Conservation (phyloP, 2,329 filamentous ascomycete genomes). For the Fusarium pseudocircinatum region DNA sequence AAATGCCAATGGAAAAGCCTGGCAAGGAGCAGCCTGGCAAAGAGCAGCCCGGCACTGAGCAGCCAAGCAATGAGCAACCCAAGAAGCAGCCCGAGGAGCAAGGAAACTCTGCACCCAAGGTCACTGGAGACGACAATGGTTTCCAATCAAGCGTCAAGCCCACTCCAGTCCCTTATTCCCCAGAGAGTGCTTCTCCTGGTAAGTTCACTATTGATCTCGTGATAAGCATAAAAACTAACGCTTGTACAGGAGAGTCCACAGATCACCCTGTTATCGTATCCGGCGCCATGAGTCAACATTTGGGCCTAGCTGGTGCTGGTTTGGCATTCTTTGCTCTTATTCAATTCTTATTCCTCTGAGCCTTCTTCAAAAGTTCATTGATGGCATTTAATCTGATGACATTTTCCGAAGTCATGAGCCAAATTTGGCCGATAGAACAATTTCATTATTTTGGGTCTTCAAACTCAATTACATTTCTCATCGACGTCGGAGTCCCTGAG, state of each 20-base stretch:
- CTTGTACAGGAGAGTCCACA: background rate
- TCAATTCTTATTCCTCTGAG: background rate
- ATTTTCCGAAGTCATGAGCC: background rate
- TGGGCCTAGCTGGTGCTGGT: background rate
- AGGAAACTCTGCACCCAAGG: background rate
- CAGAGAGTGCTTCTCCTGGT: conserved; percentile 1
- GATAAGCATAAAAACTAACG: background rate
- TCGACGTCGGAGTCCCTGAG: background rate
- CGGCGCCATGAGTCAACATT: background rate
- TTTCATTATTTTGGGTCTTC: background rate
- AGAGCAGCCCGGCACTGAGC: background rate
- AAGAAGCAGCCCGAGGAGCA: background rate
- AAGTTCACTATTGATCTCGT: background rate
- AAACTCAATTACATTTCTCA: background rate
- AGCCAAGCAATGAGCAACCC: background rate
- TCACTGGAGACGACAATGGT: background rate
- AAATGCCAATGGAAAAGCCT: background rate
- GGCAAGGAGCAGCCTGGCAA: background rate
- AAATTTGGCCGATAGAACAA: background rate
- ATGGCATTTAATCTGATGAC: background rate
- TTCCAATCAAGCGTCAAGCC: conserved; percentile 13
- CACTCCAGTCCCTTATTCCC: background rate
- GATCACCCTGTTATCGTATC: conserved; percentile 17
- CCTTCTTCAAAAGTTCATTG: background rate
- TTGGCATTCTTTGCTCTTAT: background rate